Evolutionary conservation across 192 early-diverging fungal genomes (phyloP).

Genomic region (Coemansia sp.): DNA sequence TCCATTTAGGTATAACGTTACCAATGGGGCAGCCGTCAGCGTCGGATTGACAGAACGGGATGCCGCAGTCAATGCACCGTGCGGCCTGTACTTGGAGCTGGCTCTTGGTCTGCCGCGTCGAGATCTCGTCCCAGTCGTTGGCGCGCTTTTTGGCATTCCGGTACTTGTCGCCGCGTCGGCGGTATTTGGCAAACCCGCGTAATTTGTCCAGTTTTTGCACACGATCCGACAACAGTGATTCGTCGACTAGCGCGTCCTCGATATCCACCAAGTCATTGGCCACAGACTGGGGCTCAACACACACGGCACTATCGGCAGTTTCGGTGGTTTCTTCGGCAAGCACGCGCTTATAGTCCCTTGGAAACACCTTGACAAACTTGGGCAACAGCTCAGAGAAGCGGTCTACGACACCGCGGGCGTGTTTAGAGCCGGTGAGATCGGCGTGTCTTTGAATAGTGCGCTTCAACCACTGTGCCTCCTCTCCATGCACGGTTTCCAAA

Average conservation of each 20-base stretch:
- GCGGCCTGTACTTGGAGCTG: slow-evolving; percentile 92
- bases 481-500: slow-evolving; percentile 75
- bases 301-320: not conserved
- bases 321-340: slow-evolving; percentile 64
- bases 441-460: slow-evolving; percentile 80
- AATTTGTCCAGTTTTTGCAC: slow-evolving; percentile 86
- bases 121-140: slow-evolving; percentile 95
- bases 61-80: slow-evolving; percentile 97
- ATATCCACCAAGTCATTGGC: slow-evolving; percentile 80
- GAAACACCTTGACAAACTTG: slow-evolving; percentile 92
- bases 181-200: slow-evolving; percentile 94
- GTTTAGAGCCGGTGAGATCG: slow-evolving; percentile 75
- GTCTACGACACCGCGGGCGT: slow-evolving; percentile 70
- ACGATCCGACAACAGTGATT: slow-evolving; percentile 69
- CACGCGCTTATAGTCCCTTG: slow-evolving; percentile 86
- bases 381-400: slow-evolving; percentile 72
- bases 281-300: slow-evolving; percentile 24
- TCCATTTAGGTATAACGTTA: slow-evolving; percentile 99
- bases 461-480: slow-evolving; percentile 77
- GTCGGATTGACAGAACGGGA: slow-evolving; percentile 98
- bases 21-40: slow-evolving; percentile 95
- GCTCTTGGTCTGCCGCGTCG: slow-evolving; percentile 75
- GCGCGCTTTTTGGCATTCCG: slow-evolving; percentile 79
- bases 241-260: slow-evolving; percentile 86
- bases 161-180: slow-evolving; percentile 84